Evolutionary conservation across 2,329 filamentous ascomycete species (phyloP), one percentile per base, ranked within the genome.

Genomic region (Alternaria brassicicola): DNA sequence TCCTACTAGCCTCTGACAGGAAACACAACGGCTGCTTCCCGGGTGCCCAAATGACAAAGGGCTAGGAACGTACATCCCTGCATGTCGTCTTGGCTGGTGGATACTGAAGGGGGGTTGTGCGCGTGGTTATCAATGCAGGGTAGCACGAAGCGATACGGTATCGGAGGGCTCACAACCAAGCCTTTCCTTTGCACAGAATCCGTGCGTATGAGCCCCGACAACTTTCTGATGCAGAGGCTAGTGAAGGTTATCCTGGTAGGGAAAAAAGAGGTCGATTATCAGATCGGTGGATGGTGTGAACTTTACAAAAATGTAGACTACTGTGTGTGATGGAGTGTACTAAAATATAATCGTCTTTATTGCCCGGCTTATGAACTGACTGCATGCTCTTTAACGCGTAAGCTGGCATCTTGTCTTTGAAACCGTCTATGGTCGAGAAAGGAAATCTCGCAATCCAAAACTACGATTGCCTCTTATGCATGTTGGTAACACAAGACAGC

Each of bases 81-180:
- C 33, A 13, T 19, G 48, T 46, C 57, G 59, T 52, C 59, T 62
- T 59, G 59, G 59, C 55, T 26, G 4, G 46, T 57, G 52, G 36
- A 42, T 52, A 23, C 43, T 21, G 28, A 38, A 63, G 55, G 58
- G 56, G 55, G 59, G 56, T 59, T 61, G 64, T 62, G 28, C 58
- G 57, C 49, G 33, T 17, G 47, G 52, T 63, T 66, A 66, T 66
- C 60, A 57, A 13, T 4, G 50, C 43, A 49, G 39, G 25, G 46
- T 56, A 9, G 35, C 25, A 28, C 47, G 19, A 30, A 46, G 25
- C 43, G 47, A 66, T 63, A 63, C 52, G 53, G 52, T 62, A 56
- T 66, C 62, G 52, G 58, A 39, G 30, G 26, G 17, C 43, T 28
- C 31, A 41, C 36, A 33, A 36, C 15, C 36, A 31, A 38, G 26